Conservation (phyloP, 768 basidiomycete species). For the Lactifluus hygrophoroides region DNA sequence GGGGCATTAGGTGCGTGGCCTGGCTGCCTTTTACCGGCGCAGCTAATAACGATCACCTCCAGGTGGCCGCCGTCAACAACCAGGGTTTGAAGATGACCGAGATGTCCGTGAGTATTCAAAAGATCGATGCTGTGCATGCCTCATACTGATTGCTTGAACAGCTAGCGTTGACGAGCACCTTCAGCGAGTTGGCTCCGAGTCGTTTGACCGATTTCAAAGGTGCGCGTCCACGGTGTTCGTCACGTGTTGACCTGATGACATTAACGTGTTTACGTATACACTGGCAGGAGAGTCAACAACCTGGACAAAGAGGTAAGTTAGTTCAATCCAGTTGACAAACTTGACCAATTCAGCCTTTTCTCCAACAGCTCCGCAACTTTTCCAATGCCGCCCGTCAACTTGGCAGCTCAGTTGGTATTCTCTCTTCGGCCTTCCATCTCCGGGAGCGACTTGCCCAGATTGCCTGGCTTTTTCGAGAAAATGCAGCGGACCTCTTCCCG, state of each 20-base stretch:
- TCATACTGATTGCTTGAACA: slow-evolving; percentile 21
- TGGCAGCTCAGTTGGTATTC: slow-evolving; percentile 68
- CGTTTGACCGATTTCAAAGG: slow-evolving; percentile 58
- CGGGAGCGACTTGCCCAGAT: slow-evolving; percentile 62
- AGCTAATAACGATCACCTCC: not conserved
- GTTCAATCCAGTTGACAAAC: not conserved
- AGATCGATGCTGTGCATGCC: not conserved
- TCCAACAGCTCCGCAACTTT: slow-evolving; percentile 58
- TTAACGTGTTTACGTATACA: slow-evolving; percentile 5
- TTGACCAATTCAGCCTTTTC: slow-evolving; percentile 1
- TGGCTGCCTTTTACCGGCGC: not conserved
- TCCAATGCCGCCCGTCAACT: slow-evolving; percentile 69
- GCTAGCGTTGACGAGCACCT: slow-evolving; percentile 62
- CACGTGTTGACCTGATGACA: not conserved
- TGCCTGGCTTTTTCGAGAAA: slow-evolving; percentile 63
- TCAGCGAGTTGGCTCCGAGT: slow-evolving; percentile 58
- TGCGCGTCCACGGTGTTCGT: slow-evolving; percentile 26
- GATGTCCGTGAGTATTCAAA: slow-evolving; percentile 50
- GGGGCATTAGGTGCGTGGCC: slow-evolving; percentile 27
- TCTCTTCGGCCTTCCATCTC: slow-evolving; percentile 64
- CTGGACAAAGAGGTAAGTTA: slow-evolving; percentile 53
- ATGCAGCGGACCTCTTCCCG: slow-evolving; percentile 70
- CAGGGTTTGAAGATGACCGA: slow-evolving; percentile 53
- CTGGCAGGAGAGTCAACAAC: slow-evolving; percentile 48
- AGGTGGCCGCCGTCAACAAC: slow-evolving; percentile 27